Evolutionary conservation across 345 rosid genomes (phyloP).

Genomic region (Populus simonii): DNA sequence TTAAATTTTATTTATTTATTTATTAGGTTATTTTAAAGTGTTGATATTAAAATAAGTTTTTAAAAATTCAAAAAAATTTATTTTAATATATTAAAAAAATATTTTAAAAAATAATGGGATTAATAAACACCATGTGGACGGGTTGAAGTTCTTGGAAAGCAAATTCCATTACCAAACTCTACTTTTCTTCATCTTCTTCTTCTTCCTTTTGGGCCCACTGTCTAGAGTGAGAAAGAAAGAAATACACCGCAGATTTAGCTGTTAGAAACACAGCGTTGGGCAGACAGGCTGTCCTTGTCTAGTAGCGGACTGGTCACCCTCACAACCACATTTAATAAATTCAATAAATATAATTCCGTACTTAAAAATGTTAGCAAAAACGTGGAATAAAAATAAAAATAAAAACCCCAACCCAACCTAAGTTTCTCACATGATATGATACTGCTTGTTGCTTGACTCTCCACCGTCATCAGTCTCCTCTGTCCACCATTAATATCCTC

Average conservation of each 20-base stretch:
- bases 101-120: no score
- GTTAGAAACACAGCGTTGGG: not conserved
- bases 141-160: not conserved
- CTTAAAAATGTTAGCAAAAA: not conserved
- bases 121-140: no score
- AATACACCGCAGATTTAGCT: not conserved
- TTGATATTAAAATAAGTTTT: no score
- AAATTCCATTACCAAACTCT: not conserved
- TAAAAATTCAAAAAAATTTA: no score
- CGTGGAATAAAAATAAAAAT: not conserved
- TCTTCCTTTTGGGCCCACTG: not conserved
- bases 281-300: conserved; percentile 31
- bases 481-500: not conserved
- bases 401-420: not conserved
- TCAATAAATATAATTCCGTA: not conserved
- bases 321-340: not conserved
- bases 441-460: conserved; percentile 4
- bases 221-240: not conserved
- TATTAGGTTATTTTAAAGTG: no score
- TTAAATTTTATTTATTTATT: no score
- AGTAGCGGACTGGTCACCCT: conserved; percentile 17
- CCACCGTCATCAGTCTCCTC: conserved; percentile 9
- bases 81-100: no score
- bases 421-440: no score
- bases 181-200: not conserved